phyloP scores from a whole-genome alignment of 129 eudicot species.

The Tagetes erecta region DNA sequence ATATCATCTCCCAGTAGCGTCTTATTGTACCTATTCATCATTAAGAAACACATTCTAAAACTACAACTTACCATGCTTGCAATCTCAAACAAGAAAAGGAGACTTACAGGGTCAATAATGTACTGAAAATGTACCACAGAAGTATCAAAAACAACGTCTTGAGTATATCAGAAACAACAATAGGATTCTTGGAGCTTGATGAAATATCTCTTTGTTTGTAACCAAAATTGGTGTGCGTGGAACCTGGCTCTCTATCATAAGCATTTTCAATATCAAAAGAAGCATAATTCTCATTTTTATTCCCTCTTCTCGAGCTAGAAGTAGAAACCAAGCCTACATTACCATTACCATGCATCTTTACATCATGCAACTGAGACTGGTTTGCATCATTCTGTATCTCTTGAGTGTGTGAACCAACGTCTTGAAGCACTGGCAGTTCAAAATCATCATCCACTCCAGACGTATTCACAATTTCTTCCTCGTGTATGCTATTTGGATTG shows the following conservation, averaged over 20 bases:
- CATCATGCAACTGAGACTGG: slow-evolving; percentile 19
- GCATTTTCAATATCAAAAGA: slow-evolving; percentile 68
- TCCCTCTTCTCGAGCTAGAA: slow-evolving; percentile 38
- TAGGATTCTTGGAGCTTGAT: slow-evolving; percentile 27
- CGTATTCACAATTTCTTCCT: slow-evolving; percentile 20
- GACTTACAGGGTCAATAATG: slow-evolving; percentile 84
- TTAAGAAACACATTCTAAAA: slow-evolving; percentile 22
- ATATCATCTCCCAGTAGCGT: slow-evolving; percentile 76
- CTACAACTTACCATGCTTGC: slow-evolving; percentile 9
- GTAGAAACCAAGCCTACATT: slow-evolving; percentile 24
- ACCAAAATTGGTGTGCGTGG: slow-evolving; percentile 23
- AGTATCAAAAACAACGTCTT: slow-evolving; percentile 76
- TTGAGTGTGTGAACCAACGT: slow-evolving; percentile 24
- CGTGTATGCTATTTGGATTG: slow-evolving; percentile 25
- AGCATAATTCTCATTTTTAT: slow-evolving; percentile 33
- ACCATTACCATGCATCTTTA: slow-evolving; percentile 32
- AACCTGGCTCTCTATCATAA: slow-evolving; percentile 19
- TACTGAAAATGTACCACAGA: slow-evolving; percentile 88
- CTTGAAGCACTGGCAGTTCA: slow-evolving; percentile 50
- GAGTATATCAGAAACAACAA: slow-evolving; percentile 65
- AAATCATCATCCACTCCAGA: slow-evolving; percentile 41
- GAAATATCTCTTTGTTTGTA: slow-evolving; percentile 17
- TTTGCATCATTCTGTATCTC: slow-evolving; percentile 5
- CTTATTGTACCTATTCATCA: slow-evolving; percentile 69
- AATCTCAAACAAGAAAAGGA: slow-evolving; percentile 27